Conservation (phyloP, 2,329 filamentous ascomycete genomes). For the Sporothrix sp. region DNA sequence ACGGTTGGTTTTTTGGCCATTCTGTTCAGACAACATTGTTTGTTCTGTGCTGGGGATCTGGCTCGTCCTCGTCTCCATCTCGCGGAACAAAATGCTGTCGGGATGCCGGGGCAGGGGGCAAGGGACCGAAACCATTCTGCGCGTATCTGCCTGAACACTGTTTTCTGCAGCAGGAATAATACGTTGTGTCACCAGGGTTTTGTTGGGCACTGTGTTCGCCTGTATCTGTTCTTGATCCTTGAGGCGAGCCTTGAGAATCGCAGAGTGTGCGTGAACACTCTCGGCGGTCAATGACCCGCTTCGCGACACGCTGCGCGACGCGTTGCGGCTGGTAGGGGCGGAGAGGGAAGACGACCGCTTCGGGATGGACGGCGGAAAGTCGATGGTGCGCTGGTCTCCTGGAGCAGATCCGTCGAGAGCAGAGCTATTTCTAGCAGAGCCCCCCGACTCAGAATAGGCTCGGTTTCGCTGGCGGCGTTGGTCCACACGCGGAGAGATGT, state of each 20-base stretch:
- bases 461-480: slow-evolving; percentile 32
- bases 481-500: slow-evolving; percentile 35
- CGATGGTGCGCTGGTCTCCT: slow-evolving; percentile 46
- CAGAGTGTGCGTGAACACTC: slow-evolving; percentile 44
- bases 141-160: too few relatives aligned
- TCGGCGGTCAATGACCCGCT: slow-evolving; percentile 48
- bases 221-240: slow-evolving; percentile 21
- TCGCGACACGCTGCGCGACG: slow-evolving; percentile 31
- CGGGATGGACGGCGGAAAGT: slow-evolving; percentile 50
- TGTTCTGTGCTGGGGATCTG: slow-evolving; percentile 25
- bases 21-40: neutral
- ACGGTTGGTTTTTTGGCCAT: slow-evolving; percentile 21
- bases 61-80: slow-evolving; percentile 23
- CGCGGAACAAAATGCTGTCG: slow-evolving; percentile 15
- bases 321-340: slow-evolving; percentile 50
- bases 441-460: slow-evolving; percentile 38
- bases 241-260: slow-evolving; percentile 3
- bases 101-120: too few relatives aligned
- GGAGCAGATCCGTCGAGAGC: slow-evolving; percentile 26
- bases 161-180: too few relatives aligned
- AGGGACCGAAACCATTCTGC: too few relatives aligned
- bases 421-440: slow-evolving; percentile 27
- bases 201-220: slow-evolving; percentile 20
- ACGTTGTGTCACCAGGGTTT: too few relatives aligned
- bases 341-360: slow-evolving; percentile 51